Conservation (phyloP, 441 rosid species). For the Pelargonium australe region DNA sequence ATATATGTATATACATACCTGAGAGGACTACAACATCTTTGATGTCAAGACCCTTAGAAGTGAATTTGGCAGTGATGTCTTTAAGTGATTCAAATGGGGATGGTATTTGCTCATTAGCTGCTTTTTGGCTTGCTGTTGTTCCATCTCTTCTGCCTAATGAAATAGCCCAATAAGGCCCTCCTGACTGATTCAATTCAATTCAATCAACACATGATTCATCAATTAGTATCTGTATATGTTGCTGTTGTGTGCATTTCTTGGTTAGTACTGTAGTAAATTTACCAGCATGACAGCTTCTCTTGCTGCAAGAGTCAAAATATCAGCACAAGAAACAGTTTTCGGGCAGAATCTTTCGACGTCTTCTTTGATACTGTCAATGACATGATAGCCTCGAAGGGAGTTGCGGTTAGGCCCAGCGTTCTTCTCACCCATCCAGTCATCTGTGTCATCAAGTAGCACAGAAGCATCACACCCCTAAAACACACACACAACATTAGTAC, state of each 20-base stretch:
- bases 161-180: constrained; percentile 29
- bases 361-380: constrained; percentile 54
- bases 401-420: constrained; percentile 41
- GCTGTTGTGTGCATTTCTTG: no score
- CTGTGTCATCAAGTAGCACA: constrained; percentile 45
- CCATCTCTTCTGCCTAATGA: constrained; percentile 63
- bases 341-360: constrained; percentile 56
- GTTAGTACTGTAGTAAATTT: constrained; percentile 5
- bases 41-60: constrained; percentile 49
- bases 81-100: constrained; percentile 47
- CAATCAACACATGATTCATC: no score
- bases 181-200: background rate
- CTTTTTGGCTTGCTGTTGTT: constrained; percentile 33
- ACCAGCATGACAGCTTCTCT: constrained; percentile 56
- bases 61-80: constrained; percentile 53
- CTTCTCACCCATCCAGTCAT: constrained; percentile 37
- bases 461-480: constrained; percentile 65
- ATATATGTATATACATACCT: constrained; percentile 20
- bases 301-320: constrained; percentile 52
- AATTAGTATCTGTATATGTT: no score
- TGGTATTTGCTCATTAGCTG: constrained; percentile 49
- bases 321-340: constrained; percentile 53
- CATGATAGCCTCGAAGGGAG: constrained; percentile 57
- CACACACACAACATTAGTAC: background rate
- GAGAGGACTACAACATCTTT: constrained; percentile 69